These are phyloP conservation scores for Colletotrichum phormii DNA, from an alignment of 2,329 filamentous ascomycete genomes.

Conservation along the genomic window DNA sequence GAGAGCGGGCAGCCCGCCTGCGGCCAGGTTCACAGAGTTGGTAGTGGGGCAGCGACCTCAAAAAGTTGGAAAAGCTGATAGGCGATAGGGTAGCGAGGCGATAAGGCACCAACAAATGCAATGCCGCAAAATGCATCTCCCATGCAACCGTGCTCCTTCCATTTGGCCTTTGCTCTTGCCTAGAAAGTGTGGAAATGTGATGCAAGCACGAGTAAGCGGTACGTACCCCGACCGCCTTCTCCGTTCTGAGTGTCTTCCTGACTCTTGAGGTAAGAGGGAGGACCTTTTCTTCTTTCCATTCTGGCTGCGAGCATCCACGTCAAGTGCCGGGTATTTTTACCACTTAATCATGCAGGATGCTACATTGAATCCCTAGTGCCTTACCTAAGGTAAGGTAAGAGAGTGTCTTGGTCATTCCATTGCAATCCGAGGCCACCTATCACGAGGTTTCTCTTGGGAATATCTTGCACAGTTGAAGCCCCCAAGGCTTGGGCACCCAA, in stretches of 20 bases:
- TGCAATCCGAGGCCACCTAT: not conserved
- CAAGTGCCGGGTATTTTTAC: conserved; percentile 1
- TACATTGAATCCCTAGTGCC: not conserved
- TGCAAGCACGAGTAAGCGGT: not conserved
- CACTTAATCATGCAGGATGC: not conserved
- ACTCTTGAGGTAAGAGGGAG: too few species aligned
- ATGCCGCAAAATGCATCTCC: too few species aligned
- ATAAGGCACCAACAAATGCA: conserved; percentile 24
- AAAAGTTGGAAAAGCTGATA: conserved; percentile 36
- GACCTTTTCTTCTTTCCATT: too few species aligned
- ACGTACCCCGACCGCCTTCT: conserved; percentile 13
- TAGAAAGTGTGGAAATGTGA: not conserved
- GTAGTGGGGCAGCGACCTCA: conserved; percentile 21
- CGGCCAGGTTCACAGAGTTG: not conserved
- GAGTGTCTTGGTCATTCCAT: not conserved
- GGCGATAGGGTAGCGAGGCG: conserved; percentile 34
- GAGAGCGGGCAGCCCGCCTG: not conserved
- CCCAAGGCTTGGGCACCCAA: not conserved
- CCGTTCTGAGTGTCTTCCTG: not conserved
- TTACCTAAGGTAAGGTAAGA: not conserved
- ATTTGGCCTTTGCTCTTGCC: too few species aligned
- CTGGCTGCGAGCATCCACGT: not conserved
- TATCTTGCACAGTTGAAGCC: not conserved
- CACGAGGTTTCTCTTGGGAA: too few species aligned
- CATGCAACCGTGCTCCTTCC: too few species aligned